Evolutionary conservation across 2,329 filamentous ascomycete genomes (phyloP).

Genomic region (Akanthomyces dipterigenus): DNA sequence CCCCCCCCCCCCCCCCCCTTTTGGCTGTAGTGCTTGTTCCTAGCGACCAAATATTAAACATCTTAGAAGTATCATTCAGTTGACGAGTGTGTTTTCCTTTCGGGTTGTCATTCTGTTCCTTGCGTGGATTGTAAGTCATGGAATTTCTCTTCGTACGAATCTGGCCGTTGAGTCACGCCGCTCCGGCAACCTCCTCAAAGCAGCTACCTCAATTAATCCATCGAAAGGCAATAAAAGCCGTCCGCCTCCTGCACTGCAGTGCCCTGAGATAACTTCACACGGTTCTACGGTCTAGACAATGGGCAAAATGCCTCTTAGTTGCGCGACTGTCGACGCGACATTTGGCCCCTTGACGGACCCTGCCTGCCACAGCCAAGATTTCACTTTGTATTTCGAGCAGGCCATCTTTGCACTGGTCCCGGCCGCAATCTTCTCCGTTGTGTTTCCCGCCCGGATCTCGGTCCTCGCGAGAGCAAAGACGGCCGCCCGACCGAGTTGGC

Average conservation of each 20-base stretch:
- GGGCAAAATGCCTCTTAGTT: not conserved
- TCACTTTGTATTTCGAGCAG: slow-evolving; percentile 9
- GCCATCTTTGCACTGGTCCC: not conserved
- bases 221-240: not conserved
- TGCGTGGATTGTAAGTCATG: too few species aligned
- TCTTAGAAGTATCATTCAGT: too few species aligned
- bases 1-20: too few species aligned
- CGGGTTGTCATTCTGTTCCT: too few species aligned
- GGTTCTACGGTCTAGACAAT: not conserved
- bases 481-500: not conserved
- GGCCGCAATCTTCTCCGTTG: slow-evolving; percentile 6
- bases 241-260: not conserved
- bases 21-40: too few species aligned
- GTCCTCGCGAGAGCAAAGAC: not conserved
- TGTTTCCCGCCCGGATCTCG: not conserved
- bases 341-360: slow-evolving; percentile 6
- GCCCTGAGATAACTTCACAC: not conserved
- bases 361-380: slow-evolving; percentile 1
- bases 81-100: too few species aligned
- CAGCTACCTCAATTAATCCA: not conserved
- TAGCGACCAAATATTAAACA: too few species aligned
- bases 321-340: not conserved
- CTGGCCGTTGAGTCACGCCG: not conserved
- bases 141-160: too few species aligned
- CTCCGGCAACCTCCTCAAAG: not conserved